Conservation (phyloP, 352 stramenopile species). For the Phytophthora constricta region DNA sequence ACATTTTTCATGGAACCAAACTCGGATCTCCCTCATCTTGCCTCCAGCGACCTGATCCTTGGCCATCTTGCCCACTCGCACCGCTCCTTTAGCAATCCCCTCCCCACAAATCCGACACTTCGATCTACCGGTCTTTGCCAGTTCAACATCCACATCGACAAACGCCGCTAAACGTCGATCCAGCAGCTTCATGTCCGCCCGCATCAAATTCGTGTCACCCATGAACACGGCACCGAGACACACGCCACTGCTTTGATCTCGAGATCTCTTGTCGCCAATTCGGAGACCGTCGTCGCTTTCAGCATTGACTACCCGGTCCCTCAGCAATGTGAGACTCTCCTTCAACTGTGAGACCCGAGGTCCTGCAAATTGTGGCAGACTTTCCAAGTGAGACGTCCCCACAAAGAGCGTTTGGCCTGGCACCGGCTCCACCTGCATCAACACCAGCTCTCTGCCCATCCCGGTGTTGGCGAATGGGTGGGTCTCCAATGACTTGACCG, state of each 20-base stretch:
- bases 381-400: slow-evolving; percentile 76
- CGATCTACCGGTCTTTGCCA: slow-evolving; percentile 54
- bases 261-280: slow-evolving; percentile 15
- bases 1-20: slow-evolving; percentile 70
- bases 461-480: slow-evolving; percentile 72
- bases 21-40: slow-evolving; percentile 49
- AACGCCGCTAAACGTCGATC: slow-evolving; percentile 40
- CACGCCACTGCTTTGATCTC: slow-evolving; percentile 2
- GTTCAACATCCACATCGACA: slow-evolving; percentile 59
- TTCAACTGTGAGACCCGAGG: slow-evolving; percentile 61
- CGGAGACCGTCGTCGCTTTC: slow-evolving; percentile 16
- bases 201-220: slow-evolving; percentile 78
- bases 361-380: slow-evolving; percentile 58
- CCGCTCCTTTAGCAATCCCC: slow-evolving; percentile 47
- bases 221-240: slow-evolving; percentile 78
- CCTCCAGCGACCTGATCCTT: slow-evolving; percentile 58
- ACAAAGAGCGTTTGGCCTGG: slow-evolving; percentile 58
- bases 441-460: slow-evolving; percentile 78
- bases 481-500: slow-evolving; percentile 63
- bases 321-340: slow-evolving; percentile 56
- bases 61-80: slow-evolving; percentile 61
- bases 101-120: slow-evolving; percentile 63
- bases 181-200: slow-evolving; percentile 64
- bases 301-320: slow-evolving; percentile 46
- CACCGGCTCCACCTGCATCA: slow-evolving; percentile 59